phyloP scores from a whole-genome alignment of 2,329 filamentous ascomycete genomes.

The Arthrobotrys iridis region DNA sequence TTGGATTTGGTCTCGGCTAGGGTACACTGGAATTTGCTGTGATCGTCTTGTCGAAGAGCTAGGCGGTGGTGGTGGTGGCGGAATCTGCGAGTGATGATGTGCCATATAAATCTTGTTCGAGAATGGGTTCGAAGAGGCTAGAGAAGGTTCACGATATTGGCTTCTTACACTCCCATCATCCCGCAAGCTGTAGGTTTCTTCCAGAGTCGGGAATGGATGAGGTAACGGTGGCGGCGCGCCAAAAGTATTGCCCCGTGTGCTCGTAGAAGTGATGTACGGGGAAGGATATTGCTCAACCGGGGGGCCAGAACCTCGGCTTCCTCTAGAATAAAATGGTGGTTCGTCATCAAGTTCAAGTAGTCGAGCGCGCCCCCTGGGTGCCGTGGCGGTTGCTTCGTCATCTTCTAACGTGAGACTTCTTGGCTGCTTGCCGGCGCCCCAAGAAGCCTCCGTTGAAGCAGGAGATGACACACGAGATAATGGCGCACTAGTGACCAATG shows the following conservation, averaged over 20 bases:
- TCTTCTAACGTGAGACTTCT: conserved; percentile 43
- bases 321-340: conserved; percentile 43
- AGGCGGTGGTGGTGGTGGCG: conserved; percentile 25
- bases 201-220: conserved; percentile 39
- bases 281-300: conserved; percentile 42
- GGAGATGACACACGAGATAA: conserved; percentile 46
- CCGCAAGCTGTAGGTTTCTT: conserved; percentile 41
- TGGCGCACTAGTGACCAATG: conserved; percentile 44
- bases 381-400: conserved; percentile 19
- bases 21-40: conserved; percentile 35
- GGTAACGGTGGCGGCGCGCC: conserved; percentile 16
- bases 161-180: conserved; percentile 50
- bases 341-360: conserved; percentile 38
- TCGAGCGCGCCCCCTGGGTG: conserved; percentile 22
- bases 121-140: conserved; percentile 48
- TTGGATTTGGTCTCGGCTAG: conserved; percentile 35
- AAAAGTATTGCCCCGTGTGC: conserved; percentile 36
- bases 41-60: conserved; percentile 22
- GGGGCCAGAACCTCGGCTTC: conserved; percentile 11
- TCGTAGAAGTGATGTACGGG: conserved; percentile 33
- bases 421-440: conserved; percentile 22
- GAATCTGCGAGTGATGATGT: conserved; percentile 20
- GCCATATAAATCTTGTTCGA: conserved; percentile 47
- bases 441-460: conserved; percentile 39
- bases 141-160: conserved; percentile 44